phyloP scores from a whole-genome alignment of 768 basidiomycete genomes.

The Rickenella mellea region DNA sequence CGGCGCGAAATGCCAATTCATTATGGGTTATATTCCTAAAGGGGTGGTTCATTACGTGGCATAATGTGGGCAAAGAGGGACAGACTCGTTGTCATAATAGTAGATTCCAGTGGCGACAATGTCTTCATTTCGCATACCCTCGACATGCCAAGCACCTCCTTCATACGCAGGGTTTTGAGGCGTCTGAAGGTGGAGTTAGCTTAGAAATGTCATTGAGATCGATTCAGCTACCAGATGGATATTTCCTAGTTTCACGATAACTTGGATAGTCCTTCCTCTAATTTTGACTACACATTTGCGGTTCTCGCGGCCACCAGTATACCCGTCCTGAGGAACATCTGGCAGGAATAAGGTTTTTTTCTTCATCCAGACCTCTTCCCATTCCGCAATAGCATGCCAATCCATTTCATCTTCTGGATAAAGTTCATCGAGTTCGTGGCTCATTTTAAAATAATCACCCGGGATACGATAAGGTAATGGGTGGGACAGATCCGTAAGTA shows the following conservation, averaged over 20 bases:
- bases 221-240: slow-evolving; percentile 11
- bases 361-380: slow-evolving; percentile 10
- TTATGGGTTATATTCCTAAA: slow-evolving; percentile 23
- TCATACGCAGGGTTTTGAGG: slow-evolving; percentile 26
- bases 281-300: slow-evolving; percentile 17
- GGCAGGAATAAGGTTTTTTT: slow-evolving; percentile 34
- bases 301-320: slow-evolving; percentile 35
- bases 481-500: slow-evolving; percentile 40
- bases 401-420: slow-evolving; percentile 31
- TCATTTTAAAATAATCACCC: slow-evolving; percentile 30
- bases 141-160: slow-evolving; percentile 30
- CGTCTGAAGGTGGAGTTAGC: too few species aligned
- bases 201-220: too few species aligned
- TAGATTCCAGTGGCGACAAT: slow-evolving; percentile 15
- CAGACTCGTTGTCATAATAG: slow-evolving; percentile 10
- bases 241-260: slow-evolving; percentile 32
- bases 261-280: slow-evolving; percentile 17
- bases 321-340: slow-evolving; percentile 32
- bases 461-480: slow-evolving; percentile 31
- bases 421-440: slow-evolving; percentile 38
- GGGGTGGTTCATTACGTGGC: slow-evolving; percentile 20
- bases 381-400: slow-evolving; percentile 17
- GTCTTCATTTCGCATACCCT: slow-evolving; percentile 21
- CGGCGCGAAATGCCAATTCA: slow-evolving; percentile 21
- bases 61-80: slow-evolving; percentile 15